Conservation (phyloP, 192 early-diverging fungal genomes). For the Helicostylum pulchrum region DNA sequence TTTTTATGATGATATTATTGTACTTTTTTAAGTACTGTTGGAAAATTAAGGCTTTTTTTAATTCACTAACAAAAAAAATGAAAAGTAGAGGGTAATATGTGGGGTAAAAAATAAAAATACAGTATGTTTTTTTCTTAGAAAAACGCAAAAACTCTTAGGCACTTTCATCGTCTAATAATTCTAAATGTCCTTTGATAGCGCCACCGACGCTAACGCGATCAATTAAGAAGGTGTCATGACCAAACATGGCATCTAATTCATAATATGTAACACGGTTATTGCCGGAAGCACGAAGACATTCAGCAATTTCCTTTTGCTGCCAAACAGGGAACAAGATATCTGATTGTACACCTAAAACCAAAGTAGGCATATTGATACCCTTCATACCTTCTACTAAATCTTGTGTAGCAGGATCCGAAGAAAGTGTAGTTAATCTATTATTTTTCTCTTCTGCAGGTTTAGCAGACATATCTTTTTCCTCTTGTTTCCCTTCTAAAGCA, state of each 20-base stretch:
- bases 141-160: too few species aligned
- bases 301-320: slow-evolving; percentile 96
- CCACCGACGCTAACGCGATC: slow-evolving; percentile 87
- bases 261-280: slow-evolving; percentile 94
- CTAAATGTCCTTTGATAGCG: slow-evolving; percentile 90
- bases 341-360: slow-evolving; percentile 91
- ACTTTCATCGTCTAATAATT: slow-evolving; percentile 31
- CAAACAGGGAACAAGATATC: slow-evolving; percentile 94
- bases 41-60: too few species aligned
- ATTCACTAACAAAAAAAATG: too few species aligned
- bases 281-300: slow-evolving; percentile 76
- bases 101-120: too few species aligned
- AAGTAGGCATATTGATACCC: slow-evolving; percentile 69
- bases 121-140: too few species aligned
- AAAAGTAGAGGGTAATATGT: too few species aligned
- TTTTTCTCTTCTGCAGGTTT: slow-evolving; percentile 11
- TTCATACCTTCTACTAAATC: slow-evolving; percentile 74
- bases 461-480: background rate
- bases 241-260: slow-evolving; percentile 94
- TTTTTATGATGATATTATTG: too few species aligned
- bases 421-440: slow-evolving; percentile 21
- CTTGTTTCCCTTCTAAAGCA: slow-evolving; percentile 37
- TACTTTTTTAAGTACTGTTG: too few species aligned
- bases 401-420: slow-evolving; percentile 42
- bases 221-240: slow-evolving; percentile 96